A percentile compares a stretch with the other conserved stretches of the same genome.
These are phyloP conservation scores for Halophytophthora polymorphica DNA, from an alignment of 352 stramenopile genomes.

Conservation along the genomic window DNA sequence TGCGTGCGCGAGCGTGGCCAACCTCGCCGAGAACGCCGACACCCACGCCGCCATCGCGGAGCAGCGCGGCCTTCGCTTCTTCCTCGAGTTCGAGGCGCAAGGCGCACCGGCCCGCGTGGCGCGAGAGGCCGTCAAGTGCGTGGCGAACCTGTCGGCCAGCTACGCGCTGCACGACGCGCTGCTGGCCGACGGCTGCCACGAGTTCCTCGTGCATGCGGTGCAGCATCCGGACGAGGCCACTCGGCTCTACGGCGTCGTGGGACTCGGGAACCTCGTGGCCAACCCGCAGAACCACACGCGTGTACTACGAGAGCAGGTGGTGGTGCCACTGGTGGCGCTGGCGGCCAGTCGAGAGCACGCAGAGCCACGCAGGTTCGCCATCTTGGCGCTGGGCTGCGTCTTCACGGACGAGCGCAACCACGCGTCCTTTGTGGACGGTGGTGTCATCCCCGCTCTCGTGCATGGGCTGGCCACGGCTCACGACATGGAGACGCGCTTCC, in stretches of 20 bases:
- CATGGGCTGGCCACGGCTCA: conserved; percentile 54
- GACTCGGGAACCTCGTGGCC: conserved; percentile 88
- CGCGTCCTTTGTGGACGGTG: conserved; percentile 58
- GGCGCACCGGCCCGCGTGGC: conserved; percentile 26
- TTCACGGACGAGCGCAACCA: conserved; percentile 69
- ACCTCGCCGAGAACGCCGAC: conserved; percentile 90
- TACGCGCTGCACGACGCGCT: conserved; percentile 87
- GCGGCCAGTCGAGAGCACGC: conserved; percentile 31
- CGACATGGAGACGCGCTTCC: conserved; percentile 91
- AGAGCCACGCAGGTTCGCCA: conserved; percentile 74
- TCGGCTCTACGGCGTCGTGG: conserved; percentile 85
- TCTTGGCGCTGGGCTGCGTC: conserved; percentile 85
- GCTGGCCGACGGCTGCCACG: conserved; percentile 69
- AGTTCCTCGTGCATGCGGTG: conserved; percentile 79
- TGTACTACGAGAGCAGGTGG: conserved; percentile 60
- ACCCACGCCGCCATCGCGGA: conserved; percentile 84
- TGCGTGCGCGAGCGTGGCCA: conserved; percentile 85
- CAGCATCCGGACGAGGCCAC: conserved; percentile 59
- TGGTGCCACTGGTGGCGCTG: conserved; percentile 55
- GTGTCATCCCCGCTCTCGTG: conserved; percentile 71
- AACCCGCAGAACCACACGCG: conserved; percentile 80
- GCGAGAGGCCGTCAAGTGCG: conserved; percentile 69
- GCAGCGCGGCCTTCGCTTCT: conserved; percentile 73
- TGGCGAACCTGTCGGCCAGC: conserved; percentile 74
- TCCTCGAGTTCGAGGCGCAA: conserved; percentile 60